Conservation (phyloP, 2,329 filamentous ascomycete genomes). For the Penicillium sp. region DNA sequence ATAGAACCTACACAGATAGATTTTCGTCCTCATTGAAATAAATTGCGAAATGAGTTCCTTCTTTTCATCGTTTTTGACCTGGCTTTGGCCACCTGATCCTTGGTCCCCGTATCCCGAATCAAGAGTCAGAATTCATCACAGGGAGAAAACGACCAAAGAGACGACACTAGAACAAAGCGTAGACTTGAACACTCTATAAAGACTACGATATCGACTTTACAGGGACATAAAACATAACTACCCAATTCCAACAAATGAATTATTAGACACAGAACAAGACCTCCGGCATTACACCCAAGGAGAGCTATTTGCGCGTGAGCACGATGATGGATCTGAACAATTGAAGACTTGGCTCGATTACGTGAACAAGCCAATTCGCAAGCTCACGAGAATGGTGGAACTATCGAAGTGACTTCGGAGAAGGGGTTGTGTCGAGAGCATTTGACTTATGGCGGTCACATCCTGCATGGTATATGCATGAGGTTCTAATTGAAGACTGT, state of each 20-base stretch:
- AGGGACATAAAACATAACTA: not conserved
- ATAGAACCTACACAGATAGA: too few relatives aligned
- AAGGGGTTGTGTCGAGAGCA: not conserved
- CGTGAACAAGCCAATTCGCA: not conserved
- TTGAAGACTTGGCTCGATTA: not conserved
- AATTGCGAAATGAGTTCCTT: not conserved
- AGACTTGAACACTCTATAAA: not conserved
- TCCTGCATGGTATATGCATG: conserved; percentile 6
- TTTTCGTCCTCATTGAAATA: too few relatives aligned
- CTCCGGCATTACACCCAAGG: not conserved
- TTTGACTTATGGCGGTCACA: conserved; percentile 7
- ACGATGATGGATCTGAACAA: not conserved
- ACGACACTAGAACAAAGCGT: not conserved
- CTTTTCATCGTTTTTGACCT: not conserved
- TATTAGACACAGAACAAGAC: not conserved
- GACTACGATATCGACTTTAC: not conserved
- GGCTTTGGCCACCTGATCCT: not conserved
- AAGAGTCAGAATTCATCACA: not conserved
- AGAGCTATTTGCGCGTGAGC: not conserved
- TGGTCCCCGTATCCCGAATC: not conserved
- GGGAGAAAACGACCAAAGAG: not conserved
- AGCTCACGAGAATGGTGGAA: not conserved
- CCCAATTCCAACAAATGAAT: not conserved
- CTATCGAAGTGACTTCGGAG: not conserved
- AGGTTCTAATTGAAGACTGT: conserved; percentile 3